phyloP scores from a whole-genome alignment of 305 asterid genomes.

The Andrographis paniculata region DNA sequence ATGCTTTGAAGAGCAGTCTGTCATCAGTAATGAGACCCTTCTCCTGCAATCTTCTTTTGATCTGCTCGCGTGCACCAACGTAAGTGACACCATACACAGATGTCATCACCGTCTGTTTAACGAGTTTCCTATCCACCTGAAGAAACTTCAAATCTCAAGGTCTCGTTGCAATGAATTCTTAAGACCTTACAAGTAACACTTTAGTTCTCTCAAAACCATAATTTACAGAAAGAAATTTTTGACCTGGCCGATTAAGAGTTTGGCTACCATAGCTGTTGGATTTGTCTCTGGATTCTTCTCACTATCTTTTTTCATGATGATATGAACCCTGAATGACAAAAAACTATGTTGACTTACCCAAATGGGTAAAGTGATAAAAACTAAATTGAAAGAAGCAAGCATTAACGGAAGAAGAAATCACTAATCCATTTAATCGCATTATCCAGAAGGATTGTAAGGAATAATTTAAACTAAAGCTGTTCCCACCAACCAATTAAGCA shows the following conservation, averaged over 20 bases:
- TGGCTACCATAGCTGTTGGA: slow-evolving; percentile 59
- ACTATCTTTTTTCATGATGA: slow-evolving; percentile 73
- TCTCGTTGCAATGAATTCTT: slow-evolving; percentile 18
- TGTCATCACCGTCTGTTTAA: slow-evolving; percentile 93
- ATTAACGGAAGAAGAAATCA: too few relatives aligned
- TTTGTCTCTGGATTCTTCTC: slow-evolving; percentile 58
- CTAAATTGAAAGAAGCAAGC: not conserved
- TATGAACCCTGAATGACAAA: slow-evolving; percentile 57
- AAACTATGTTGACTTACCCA: slow-evolving; percentile 2
- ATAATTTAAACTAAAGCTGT: slow-evolving; percentile 4
- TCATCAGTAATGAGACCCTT: slow-evolving; percentile 77
- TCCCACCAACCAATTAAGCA: too few relatives aligned
- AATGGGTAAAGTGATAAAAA: slow-evolving; percentile 10
- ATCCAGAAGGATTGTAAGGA: slow-evolving; percentile 4
- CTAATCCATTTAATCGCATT: slow-evolving; percentile 7
- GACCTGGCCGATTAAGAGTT: slow-evolving; percentile 70
- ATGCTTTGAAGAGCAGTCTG: slow-evolving; percentile 51
- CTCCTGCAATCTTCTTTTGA: slow-evolving; percentile 76
- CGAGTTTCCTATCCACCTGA: slow-evolving; percentile 86
- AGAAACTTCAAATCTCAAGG: slow-evolving; percentile 22
- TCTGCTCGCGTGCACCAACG: slow-evolving; percentile 90
- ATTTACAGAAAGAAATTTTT: slow-evolving; percentile 14
- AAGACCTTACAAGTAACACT: slow-evolving; percentile 3
- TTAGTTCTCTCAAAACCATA: slow-evolving; percentile 8
- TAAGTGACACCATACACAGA: slow-evolving; percentile 91